Conservation (phyloP, 305 asterid genomes). For the Solanum hybrid region DNA sequence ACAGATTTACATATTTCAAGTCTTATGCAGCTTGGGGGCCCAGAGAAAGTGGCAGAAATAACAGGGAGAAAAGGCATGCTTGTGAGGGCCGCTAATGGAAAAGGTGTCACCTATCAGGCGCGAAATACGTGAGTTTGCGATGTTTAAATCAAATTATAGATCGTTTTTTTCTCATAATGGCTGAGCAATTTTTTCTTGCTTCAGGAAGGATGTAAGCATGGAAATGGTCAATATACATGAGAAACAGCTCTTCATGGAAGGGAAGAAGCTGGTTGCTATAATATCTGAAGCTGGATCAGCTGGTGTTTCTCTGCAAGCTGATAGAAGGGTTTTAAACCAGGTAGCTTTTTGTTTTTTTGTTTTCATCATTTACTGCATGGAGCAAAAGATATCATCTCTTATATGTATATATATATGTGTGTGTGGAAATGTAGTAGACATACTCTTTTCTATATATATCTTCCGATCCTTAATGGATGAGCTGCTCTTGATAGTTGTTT, state of each 20-base stretch:
- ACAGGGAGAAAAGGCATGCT: constrained; percentile 98
- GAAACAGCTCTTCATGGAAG: constrained; percentile 92
- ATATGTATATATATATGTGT: background rate
- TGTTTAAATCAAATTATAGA: constrained; percentile 1
- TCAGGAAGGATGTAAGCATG: constrained; percentile 89
- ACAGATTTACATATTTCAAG: constrained; percentile 4
- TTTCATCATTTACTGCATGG: constrained; percentile 11
- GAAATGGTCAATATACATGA: constrained; percentile 99
- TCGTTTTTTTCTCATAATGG: constrained; percentile 11
- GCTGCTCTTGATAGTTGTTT: constrained; percentile 2
- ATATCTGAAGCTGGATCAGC: constrained; percentile 99
- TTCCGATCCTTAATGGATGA: background rate
- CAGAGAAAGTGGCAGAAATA: constrained; percentile 93
- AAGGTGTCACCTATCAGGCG: constrained; percentile 94
- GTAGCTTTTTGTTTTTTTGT: constrained; percentile 20
- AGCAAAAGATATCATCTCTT: background rate
- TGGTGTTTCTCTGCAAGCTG: constrained; percentile 99
- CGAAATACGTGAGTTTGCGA: constrained; percentile 78
- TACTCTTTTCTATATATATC: background rate
- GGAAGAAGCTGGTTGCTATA: constrained; percentile 81
- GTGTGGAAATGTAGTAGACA: background rate
- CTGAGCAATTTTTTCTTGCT: constrained; percentile 20
- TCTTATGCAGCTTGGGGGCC: constrained; percentile 84
- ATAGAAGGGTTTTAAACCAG: constrained; percentile 94
- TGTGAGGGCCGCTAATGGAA: constrained; percentile 80